Evolutionary conservation across 2,329 filamentous ascomycete genomes (phyloP).

Genomic region (Penicillium sp.): DNA sequence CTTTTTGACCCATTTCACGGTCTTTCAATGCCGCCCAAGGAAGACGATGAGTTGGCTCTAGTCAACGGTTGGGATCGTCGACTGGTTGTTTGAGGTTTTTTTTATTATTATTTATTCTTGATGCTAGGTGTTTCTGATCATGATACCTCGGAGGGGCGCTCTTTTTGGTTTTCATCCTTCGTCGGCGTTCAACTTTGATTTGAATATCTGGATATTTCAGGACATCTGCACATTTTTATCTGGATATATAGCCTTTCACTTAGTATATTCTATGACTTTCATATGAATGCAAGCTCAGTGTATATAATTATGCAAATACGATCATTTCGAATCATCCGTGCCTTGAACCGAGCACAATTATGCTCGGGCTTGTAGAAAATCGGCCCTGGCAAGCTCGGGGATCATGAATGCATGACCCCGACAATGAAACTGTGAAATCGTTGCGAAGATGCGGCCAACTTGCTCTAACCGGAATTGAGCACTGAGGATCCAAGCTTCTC

Average conservation of each 20-base stretch:
- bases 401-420: background rate
- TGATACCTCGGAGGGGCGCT: slow-evolving; percentile 17
- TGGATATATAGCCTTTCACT: background rate
- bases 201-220: background rate
- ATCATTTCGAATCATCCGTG: background rate
- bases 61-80: slow-evolving; percentile 36
- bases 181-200: background rate
- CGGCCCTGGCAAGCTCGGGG: background rate
- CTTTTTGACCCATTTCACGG: slow-evolving; percentile 37
- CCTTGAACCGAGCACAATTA: background rate
- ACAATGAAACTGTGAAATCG: background rate
- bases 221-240: background rate
- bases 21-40: slow-evolving; percentile 38
- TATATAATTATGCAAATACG: background rate
- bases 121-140: slow-evolving; percentile 3
- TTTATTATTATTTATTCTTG: background rate
- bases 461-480: background rate
- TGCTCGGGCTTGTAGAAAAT: background rate
- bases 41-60: slow-evolving; percentile 35
- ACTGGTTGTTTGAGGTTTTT: slow-evolving; percentile 28
- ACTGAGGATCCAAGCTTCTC: background rate
- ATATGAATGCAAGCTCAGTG: background rate
- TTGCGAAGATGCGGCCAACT: background rate
- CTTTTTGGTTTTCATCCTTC: background rate
- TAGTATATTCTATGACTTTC: background rate